phyloP scores from a whole-genome alignment of 768 basidiomycete genomes.

The Leccinum subgranulosum region DNA sequence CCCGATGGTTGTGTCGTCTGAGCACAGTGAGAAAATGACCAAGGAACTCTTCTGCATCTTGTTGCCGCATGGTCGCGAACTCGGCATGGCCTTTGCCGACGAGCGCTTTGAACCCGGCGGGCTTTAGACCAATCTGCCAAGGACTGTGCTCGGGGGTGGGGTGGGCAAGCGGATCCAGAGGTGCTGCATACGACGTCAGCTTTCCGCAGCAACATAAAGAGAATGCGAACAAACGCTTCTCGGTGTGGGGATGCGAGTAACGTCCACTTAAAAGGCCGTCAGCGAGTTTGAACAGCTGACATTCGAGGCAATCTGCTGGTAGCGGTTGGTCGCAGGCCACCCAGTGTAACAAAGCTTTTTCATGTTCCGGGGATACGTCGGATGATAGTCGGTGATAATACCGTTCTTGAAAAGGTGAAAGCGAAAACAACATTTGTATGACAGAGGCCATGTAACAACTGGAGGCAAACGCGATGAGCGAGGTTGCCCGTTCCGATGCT shows the following conservation, averaged over 20 bases:
- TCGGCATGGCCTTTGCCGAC: slow-evolving; percentile 92
- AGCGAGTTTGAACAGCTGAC: slow-evolving; percentile 89
- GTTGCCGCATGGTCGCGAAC: slow-evolving; percentile 95
- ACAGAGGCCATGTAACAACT: slow-evolving; percentile 99
- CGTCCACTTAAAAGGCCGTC: slow-evolving; percentile 93
- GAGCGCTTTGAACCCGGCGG: slow-evolving; percentile 80
- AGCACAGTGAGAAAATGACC: slow-evolving; percentile 73
- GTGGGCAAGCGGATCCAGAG: slow-evolving; percentile 34
- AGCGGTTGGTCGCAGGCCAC: slow-evolving; percentile 58
- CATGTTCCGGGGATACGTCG: slow-evolving; percentile 10
- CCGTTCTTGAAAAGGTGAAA: slow-evolving; percentile 70
- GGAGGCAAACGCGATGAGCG: background rate
- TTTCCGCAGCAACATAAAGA: slow-evolving; percentile 3
- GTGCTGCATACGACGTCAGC: slow-evolving; percentile 16
- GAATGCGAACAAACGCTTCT: slow-evolving; percentile 17
- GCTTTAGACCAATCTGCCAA: slow-evolving; percentile 77
- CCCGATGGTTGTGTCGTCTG: slow-evolving; percentile 59
- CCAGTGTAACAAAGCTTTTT: slow-evolving; percentile 50
- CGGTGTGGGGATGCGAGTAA: slow-evolving; percentile 65
- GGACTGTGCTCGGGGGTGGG: slow-evolving; percentile 21
- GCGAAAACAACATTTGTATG: slow-evolving; percentile 80
- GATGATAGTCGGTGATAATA: slow-evolving; percentile 45
- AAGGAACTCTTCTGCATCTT: slow-evolving; percentile 96
- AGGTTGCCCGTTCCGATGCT: background rate
- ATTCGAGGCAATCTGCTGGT: slow-evolving; percentile 87